Conservation (phyloP, 129 eudicot genomes). For the Centella asiatica region DNA sequence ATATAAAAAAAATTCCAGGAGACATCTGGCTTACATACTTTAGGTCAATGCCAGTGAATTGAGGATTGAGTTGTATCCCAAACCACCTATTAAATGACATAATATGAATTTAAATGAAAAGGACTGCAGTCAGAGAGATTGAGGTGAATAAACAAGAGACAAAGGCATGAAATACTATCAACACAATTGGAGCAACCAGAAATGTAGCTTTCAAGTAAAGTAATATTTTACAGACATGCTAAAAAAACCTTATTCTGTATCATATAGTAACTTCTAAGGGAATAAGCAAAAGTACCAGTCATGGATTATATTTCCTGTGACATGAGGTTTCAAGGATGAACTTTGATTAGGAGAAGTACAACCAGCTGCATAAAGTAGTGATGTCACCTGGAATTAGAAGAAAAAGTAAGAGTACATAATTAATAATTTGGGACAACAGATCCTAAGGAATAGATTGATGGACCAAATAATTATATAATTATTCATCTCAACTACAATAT, state of each 20-base stretch:
- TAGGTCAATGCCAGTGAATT: slow-evolving; percentile 90
- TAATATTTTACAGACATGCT: no score
- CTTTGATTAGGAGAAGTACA: slow-evolving; percentile 41
- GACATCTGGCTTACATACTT: slow-evolving; percentile 48
- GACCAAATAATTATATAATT: background rate
- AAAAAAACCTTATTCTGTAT: background rate
- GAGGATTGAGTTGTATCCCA: slow-evolving; percentile 97
- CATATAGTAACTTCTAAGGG: background rate
- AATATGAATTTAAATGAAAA: slow-evolving; percentile 1
- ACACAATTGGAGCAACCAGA: background rate
- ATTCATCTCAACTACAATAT: no score
- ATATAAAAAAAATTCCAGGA: background rate
- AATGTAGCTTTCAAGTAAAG: background rate
- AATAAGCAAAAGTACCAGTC: slow-evolving; percentile 51
- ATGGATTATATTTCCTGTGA: slow-evolving; percentile 64
- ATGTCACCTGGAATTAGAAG: slow-evolving; percentile 53
- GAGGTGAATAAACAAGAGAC: background rate
- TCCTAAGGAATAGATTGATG: background rate
- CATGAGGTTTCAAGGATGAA: slow-evolving; percentile 79
- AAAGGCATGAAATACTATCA: background rate
- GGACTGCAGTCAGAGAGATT: background rate
- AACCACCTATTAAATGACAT: slow-evolving; percentile 62
- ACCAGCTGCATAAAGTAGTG: slow-evolving; percentile 63
- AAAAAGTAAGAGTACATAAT: background rate
- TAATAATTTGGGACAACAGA: background rate